A percentile compares a stretch with the other conserved stretches of the same genome.
phyloP scores from a whole-genome alignment of 2,329 filamentous ascomycete species.

The Cladosporium velox region DNA sequence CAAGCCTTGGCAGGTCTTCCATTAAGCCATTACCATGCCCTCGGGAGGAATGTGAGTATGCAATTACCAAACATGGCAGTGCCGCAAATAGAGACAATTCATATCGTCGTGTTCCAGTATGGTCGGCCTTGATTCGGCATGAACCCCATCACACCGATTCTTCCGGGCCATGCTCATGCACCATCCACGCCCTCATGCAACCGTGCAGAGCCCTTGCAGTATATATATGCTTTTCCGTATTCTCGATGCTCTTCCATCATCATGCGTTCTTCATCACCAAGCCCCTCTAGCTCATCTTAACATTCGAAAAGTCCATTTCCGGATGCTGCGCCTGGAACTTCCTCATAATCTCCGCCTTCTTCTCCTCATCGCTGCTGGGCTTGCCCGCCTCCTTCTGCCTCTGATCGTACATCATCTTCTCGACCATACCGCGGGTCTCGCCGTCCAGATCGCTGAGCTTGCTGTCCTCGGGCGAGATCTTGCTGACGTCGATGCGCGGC shows the following conservation, averaged over 20 bases:
- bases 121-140: neutral
- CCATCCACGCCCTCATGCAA: neutral
- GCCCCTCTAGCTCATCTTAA: constrained; percentile 51
- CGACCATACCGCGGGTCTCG: constrained; percentile 93
- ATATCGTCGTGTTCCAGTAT: constrained; percentile 2
- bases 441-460: constrained; percentile 92
- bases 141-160: neutral
- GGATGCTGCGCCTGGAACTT: constrained; percentile 85
- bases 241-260: neutral
- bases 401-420: constrained; percentile 99
- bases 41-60: neutral
- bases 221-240: neutral
- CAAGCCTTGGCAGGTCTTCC: constrained; percentile 5
- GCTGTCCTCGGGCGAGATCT: constrained; percentile 90
- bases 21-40: neutral
- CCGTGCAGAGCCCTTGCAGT: neutral
- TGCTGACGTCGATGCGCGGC: constrained; percentile 90
- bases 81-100: neutral
- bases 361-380: constrained; percentile 90
- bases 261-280: neutral
- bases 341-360: constrained; percentile 84
- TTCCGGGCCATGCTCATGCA: neutral
- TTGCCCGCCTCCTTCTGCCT: constrained; percentile 90
- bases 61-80: neutral
- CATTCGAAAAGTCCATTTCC: constrained; percentile 69